Evolutionary conservation across 768 basidiomycete genomes (phyloP).

Genomic region (Postia placenta): DNA sequence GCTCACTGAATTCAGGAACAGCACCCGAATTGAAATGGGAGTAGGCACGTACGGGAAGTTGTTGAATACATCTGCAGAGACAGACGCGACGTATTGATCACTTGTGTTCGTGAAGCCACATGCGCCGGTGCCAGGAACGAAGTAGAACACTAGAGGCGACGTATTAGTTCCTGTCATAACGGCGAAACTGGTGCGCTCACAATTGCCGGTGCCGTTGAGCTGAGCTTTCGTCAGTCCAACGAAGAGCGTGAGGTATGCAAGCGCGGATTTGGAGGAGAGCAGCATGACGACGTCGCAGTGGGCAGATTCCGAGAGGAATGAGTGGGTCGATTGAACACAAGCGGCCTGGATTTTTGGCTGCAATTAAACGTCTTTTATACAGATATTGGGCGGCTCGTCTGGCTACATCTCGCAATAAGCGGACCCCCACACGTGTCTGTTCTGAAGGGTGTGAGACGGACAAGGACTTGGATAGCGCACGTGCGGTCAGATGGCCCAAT

Average conservation of each 20-base stretch:
- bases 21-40: neutral
- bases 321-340: neutral
- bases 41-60: conserved; percentile 26
- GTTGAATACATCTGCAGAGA: conserved; percentile 28
- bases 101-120: conserved; percentile 34
- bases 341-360: neutral
- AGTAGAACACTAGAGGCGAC: conserved; percentile 26
- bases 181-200: neutral
- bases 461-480: too few relatives aligned
- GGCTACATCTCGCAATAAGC: too few relatives aligned
- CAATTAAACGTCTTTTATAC: neutral
- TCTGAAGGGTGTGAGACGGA: too few relatives aligned
- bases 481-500: too few relatives aligned
- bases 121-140: conserved; percentile 31
- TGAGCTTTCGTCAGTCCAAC: neutral
- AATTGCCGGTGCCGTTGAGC: conserved; percentile 3
- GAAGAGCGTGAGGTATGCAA: neutral
- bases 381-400: too few relatives aligned
- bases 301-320: neutral
- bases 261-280: neutral
- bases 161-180: neutral
- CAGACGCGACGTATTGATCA: conserved; percentile 30
- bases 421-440: too few relatives aligned
- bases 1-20: neutral
- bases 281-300: neutral